A percentile compares a stretch with the other conserved stretches of the same genome.
phyloP scores from a whole-genome alignment of 2,329 filamentous ascomycete genomes.

The Cadophora gregata region DNA sequence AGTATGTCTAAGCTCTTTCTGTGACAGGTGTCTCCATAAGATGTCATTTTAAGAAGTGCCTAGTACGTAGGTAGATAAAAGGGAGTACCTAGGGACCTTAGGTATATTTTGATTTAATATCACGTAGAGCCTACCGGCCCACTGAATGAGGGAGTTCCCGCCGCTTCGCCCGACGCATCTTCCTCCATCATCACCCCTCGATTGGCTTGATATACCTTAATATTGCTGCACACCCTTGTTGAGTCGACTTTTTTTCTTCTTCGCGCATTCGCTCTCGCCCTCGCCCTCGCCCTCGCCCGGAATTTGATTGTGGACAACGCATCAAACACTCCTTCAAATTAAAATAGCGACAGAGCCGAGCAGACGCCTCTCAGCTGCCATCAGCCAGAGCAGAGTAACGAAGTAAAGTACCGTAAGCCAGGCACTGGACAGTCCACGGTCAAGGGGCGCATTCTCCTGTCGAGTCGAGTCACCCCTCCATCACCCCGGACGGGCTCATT shows the following conservation, averaged over 20 bases:
- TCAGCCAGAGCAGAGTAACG: neutral
- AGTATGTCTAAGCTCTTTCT: neutral
- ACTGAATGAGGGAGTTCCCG: neutral
- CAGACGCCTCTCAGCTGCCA: constrained; percentile 1
- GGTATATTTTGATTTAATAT: constrained; percentile 14
- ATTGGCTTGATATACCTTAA: neutral
- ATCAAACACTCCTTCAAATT: constrained; percentile 21
- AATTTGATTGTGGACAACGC: constrained; percentile 23
- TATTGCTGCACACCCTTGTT: constrained; percentile 12
- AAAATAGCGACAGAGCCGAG: neutral
- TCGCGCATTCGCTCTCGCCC: neutral
- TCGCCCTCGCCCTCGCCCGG: neutral
- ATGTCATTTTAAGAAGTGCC: constrained; percentile 2
- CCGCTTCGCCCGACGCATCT: neutral
- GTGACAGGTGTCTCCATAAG: neutral
- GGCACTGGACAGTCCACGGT: neutral
- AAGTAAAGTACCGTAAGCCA: too few species aligned
- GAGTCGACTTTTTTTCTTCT: neutral
- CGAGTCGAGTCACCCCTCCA: constrained; percentile 7
- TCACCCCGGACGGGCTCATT: constrained; percentile 6
- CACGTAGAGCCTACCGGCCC: constrained; percentile 3
- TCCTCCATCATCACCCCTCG: neutral
- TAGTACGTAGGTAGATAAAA: too few species aligned
- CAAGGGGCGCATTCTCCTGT: constrained; percentile 9
- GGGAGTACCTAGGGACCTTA: too few species aligned